These are phyloP conservation scores for Cichorium intybus DNA, from an alignment of 140 eudicot genomes.

Conservation along the genomic window DNA sequence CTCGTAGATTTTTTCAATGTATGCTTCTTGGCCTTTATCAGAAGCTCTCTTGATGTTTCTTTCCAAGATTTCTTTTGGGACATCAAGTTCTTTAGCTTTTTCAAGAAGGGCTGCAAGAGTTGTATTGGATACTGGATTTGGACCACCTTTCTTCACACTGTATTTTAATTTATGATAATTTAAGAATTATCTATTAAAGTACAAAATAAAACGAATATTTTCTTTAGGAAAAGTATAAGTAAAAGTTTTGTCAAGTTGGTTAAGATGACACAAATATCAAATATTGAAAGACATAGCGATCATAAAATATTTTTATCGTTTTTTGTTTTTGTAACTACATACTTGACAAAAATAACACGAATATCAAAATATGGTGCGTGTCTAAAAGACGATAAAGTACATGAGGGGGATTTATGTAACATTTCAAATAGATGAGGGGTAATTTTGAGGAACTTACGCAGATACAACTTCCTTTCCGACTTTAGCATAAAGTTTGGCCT, in stretches of 20 bases:
- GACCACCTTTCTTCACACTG: conserved; percentile 90
- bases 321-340: no score
- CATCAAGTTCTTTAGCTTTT: conserved; percentile 86
- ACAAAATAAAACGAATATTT: no score
- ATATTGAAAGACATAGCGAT: not conserved
- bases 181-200: no score
- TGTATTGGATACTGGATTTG: conserved; percentile 67
- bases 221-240: no score
- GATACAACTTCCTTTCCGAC: conserved; percentile 94
- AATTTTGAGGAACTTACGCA: conserved; percentile 56
- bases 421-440: not conserved
- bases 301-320: not conserved
- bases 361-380: no score
- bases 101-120: conserved; percentile 72
- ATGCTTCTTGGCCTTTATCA: conserved; percentile 90
- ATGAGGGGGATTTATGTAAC: no score
- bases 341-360: no score
- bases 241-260: no score
- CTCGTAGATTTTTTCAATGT: conserved; percentile 89
- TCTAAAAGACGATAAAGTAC: no score
- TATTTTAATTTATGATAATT: not conserved
- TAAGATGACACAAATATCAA: no score
- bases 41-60: conserved; percentile 93
- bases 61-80: conserved; percentile 84
- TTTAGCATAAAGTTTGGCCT: conserved; percentile 65